These are phyloP conservation scores for Tillandsia fasciculata DNA, from an alignment of 176 grass and related monocot species.

Conservation along the genomic window DNA sequence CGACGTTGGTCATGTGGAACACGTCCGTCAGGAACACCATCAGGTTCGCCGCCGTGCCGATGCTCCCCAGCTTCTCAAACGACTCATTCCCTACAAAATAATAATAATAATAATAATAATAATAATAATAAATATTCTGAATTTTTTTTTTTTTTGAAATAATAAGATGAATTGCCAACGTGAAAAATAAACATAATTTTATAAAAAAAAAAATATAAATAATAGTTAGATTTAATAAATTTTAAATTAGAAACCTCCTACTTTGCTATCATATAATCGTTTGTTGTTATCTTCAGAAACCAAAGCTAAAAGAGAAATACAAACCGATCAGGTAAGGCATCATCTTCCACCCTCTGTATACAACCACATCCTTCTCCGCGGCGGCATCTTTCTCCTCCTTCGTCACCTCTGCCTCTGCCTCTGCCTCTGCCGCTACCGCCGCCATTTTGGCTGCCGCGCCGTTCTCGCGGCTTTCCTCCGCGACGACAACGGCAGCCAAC, in stretches of 20 bases:
- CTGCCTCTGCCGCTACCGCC: background rate
- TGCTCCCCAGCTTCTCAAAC: constrained; percentile 66
- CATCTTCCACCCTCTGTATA: constrained; percentile 49
- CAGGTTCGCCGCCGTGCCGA: constrained; percentile 53
- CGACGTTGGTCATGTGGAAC: constrained; percentile 50
- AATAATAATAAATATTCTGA: background rate
- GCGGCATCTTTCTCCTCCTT: background rate
- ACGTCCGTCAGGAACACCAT: constrained; percentile 66
- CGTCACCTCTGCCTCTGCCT: background rate
- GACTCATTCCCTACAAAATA: constrained; percentile 46
- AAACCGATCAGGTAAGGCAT: constrained; percentile 65
- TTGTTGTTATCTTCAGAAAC: background rate
- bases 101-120: background rate
- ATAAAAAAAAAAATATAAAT: background rate
- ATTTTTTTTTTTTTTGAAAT: no score
- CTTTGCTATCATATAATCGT: no score
- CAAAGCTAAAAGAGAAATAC: background rate
- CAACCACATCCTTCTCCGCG: constrained; percentile 8
- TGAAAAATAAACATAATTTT: no score
- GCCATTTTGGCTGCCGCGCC: background rate
- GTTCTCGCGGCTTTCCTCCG: background rate
- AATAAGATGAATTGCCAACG: no score
- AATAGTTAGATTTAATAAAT: background rate
- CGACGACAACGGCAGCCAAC: constrained; percentile 4
- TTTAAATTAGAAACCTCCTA: background rate